A percentile compares a stretch with the other conserved stretches of the same genome.
Evolutionary conservation across 352 stramenopile species (phyloP).

Genomic region (Thraustotheca clavata): DNA sequence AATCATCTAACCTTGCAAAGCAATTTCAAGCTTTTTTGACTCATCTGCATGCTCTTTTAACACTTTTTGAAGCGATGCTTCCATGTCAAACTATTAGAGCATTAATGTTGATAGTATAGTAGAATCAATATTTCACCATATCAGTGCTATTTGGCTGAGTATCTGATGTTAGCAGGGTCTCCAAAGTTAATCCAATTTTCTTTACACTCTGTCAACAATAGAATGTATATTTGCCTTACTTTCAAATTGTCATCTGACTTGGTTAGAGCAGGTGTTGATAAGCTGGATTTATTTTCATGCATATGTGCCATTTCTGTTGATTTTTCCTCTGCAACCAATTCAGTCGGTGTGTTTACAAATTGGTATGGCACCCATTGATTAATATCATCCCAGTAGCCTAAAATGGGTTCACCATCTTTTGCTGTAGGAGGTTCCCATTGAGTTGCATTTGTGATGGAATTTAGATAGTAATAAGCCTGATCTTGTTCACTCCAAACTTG

Average conservation of each 20-base stretch:
- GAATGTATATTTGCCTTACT: no score
- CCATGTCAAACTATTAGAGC: slow-evolving; percentile 10
- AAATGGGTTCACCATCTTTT: slow-evolving; percentile 19
- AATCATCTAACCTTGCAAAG: slow-evolving; percentile 5
- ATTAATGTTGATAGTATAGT: no score
- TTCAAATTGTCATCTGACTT: no score
- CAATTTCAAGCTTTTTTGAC: slow-evolving; percentile 16
- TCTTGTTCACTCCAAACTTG: slow-evolving; percentile 58
- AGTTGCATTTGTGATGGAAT: slow-evolving; percentile 45
- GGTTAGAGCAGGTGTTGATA: neutral
- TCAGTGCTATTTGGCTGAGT: no score
- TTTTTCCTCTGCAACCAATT: slow-evolving; percentile 6
- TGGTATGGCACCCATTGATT: slow-evolving; percentile 29
- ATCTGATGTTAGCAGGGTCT: no score
- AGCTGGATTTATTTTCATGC: neutral
- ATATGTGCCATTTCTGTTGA: no score
- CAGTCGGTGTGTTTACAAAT: neutral
- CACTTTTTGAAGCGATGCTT: slow-evolving; percentile 14
- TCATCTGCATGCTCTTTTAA: slow-evolving; percentile 17
- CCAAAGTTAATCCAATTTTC: slow-evolving; percentile 3
- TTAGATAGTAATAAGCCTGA: slow-evolving; percentile 54
- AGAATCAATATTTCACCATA: no score
- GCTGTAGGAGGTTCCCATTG: slow-evolving; percentile 44
- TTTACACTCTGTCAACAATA: neutral
- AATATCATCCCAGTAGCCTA: slow-evolving; percentile 57